phyloP scores from a whole-genome alignment of 768 basidiomycete species.

The Lactarius deliciosus region DNA sequence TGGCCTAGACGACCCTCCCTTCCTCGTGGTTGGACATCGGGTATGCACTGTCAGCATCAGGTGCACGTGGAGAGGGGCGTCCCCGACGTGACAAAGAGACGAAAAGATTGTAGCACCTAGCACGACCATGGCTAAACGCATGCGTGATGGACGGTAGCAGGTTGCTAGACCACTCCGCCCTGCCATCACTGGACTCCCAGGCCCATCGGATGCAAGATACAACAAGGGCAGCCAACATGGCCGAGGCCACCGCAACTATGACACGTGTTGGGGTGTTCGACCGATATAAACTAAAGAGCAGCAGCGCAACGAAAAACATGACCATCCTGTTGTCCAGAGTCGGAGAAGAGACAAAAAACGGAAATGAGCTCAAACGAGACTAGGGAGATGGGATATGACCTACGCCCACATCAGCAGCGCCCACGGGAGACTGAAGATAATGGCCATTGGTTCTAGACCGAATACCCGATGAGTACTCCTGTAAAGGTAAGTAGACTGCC shows the following conservation, averaged over 20 bases:
- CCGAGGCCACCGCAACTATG: background rate
- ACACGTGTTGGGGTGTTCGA: slow-evolving; percentile 13
- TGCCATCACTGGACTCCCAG: slow-evolving; percentile 3
- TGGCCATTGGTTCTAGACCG: background rate
- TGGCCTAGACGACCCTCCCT: background rate
- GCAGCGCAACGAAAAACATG: slow-evolving; percentile 6
- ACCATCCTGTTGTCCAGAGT: slow-evolving; percentile 4
- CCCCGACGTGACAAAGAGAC: background rate
- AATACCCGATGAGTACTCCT: background rate
- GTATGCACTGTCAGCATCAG: too few species aligned
- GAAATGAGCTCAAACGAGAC: background rate
- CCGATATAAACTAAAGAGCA: slow-evolving; percentile 6
- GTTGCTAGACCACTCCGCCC: background rate
- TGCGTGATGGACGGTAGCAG: background rate
- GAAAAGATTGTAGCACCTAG: background rate
- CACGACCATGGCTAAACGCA: background rate
- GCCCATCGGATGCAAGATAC: background rate
- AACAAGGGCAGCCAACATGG: background rate
- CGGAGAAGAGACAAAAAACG: background rate
- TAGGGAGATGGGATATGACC: slow-evolving; percentile 30
- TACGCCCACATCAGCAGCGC: slow-evolving; percentile 53
- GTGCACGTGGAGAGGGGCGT: background rate
- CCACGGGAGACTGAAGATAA: slow-evolving; percentile 4
- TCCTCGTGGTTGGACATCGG: background rate
- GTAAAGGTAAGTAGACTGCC: slow-evolving; percentile 31